These are phyloP conservation scores for Apiospora arundinis DNA, from an alignment of 2,329 filamentous ascomycete genomes.

Conservation along the genomic window DNA sequence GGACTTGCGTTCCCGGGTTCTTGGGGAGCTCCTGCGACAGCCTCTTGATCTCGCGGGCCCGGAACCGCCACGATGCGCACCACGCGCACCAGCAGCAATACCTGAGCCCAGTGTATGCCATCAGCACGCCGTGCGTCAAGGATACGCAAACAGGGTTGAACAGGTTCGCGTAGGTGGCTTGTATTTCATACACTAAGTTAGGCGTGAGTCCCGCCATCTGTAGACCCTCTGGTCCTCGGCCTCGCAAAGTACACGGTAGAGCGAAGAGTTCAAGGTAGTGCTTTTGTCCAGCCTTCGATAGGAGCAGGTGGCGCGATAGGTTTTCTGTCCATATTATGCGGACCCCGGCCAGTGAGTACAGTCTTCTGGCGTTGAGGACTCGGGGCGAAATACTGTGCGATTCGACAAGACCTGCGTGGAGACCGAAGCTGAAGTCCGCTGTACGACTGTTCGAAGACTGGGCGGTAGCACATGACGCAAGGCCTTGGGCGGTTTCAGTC, in stretches of 20 bases:
- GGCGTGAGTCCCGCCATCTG: neutral
- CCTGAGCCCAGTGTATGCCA: neutral
- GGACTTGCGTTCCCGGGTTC: neutral
- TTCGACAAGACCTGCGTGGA: neutral
- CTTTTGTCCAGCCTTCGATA: neutral
- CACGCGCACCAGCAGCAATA: neutral
- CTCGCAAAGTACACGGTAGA: neutral
- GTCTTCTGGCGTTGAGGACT: neutral
- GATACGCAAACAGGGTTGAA: neutral
- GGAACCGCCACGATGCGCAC: neutral
- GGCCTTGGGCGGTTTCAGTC: neutral
- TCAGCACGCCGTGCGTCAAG: neutral
- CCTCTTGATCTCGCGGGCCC: neutral
- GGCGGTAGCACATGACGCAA: neutral
- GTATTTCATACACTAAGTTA: neutral
- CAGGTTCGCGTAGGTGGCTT: neutral
- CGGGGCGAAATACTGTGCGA: neutral
- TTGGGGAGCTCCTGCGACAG: neutral
- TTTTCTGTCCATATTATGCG: neutral
- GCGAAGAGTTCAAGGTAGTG: neutral
- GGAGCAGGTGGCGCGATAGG: neutral
- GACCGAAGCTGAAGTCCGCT: neutral
- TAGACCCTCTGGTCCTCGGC: neutral
- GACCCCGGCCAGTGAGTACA: neutral
- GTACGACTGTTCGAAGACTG: neutral